Conservation (phyloP, 192 early-diverging fungal genomes). For the Backusella australiensis region DNA sequence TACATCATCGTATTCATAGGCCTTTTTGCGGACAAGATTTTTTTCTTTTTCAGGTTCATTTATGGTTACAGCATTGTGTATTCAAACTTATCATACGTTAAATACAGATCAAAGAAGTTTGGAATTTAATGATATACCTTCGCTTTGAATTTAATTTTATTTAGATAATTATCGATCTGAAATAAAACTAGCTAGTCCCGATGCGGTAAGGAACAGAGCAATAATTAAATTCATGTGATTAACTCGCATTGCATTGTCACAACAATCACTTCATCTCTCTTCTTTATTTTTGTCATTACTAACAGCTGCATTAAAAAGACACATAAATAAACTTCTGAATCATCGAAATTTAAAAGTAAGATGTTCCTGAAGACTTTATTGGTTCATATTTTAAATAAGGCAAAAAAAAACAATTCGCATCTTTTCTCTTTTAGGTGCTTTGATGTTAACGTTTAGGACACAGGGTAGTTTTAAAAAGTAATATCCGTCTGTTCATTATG, state of each 20-base stretch:
- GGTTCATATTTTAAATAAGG: background rate
- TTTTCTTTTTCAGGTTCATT: background rate
- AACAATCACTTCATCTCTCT: background rate
- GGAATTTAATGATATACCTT: no score
- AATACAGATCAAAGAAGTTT: no score
- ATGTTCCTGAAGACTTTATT: background rate
- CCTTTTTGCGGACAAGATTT: background rate
- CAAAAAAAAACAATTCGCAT: background rate
- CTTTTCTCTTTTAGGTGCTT: no score
- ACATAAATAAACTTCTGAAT: background rate
- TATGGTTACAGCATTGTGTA: background rate
- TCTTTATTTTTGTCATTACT: background rate
- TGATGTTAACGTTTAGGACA: no score
- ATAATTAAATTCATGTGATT: background rate
- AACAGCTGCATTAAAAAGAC: background rate
- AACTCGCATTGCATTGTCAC: background rate
- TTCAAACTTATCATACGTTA: background rate
- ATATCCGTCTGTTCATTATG: no score
- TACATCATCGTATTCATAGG: background rate
- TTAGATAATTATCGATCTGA: background rate
- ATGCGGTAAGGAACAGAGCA: background rate
- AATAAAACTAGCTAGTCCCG: background rate
- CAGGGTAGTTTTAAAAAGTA: no score
- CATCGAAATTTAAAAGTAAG: no score
- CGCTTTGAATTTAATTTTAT: no score